A percentile compares a stretch with the other conserved stretches of the same genome.
Evolutionary conservation across 2,329 filamentous ascomycete genomes (phyloP).

Genomic region (Fusarium agapanthi): DNA sequence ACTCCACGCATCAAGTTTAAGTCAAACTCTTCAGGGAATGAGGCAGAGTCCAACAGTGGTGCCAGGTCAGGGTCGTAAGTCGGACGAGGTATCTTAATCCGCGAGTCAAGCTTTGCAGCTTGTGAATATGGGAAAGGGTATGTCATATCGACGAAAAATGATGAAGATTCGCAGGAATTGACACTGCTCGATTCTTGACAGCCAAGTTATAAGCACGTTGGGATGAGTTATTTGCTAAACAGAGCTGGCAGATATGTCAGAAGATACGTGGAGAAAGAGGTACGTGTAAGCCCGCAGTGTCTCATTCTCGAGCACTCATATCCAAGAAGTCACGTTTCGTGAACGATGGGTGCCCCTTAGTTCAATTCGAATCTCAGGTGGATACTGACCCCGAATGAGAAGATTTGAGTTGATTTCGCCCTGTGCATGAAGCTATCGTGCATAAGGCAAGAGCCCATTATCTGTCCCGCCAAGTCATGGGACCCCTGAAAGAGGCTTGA

Average conservation of each 20-base stretch:
- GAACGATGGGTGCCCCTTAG: too few relatives aligned
- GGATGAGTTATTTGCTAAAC: too few relatives aligned
- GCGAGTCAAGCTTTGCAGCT: neutral
- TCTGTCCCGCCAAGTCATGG: neutral
- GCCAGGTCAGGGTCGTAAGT: neutral
- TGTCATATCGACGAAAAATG: neutral
- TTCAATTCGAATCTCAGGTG: rapidly evolving
- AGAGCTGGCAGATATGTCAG: neutral
- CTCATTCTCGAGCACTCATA: neutral
- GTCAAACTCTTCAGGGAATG: constrained; percentile 2
- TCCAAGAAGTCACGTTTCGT: rapidly evolving
- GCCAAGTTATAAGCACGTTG: neutral
- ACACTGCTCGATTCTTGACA: neutral
- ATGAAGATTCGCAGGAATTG: rapidly evolving
- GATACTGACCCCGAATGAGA: neutral
- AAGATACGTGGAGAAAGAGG: neutral
- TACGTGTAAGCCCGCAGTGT: neutral
- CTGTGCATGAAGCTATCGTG: neutral
- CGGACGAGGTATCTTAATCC: neutral
- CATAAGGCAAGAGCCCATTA: neutral
- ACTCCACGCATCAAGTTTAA: constrained; percentile 3
- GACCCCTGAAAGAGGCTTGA: neutral
- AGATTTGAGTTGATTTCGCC: constrained; percentile 4
- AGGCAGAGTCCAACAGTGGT: constrained; percentile 2
- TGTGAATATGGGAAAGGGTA: constrained; percentile 4